Evolutionary conservation across 495 filamentous ascomycete genomes (phyloP).

Genomic region (Patellaria atrata): DNA sequence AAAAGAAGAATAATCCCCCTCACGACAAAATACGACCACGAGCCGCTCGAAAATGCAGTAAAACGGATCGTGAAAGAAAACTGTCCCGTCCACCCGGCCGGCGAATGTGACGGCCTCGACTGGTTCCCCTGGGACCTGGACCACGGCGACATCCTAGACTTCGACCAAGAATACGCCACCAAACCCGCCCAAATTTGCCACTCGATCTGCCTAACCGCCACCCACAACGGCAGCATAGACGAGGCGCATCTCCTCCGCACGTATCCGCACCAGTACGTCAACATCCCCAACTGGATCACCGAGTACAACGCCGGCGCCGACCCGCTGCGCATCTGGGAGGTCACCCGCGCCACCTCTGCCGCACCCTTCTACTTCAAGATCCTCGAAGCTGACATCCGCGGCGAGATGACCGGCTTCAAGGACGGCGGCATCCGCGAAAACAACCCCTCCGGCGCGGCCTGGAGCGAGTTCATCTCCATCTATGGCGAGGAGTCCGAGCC

Average conservation of each 20-base stretch:
- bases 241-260: constrained; percentile 31
- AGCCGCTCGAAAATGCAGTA: constrained; percentile 31
- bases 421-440: constrained; percentile 33
- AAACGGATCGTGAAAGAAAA: constrained; percentile 25
- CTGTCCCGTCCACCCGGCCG: constrained; percentile 21
- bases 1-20: constrained; percentile 25
- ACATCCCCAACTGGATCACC: constrained; percentile 26
- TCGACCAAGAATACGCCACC: constrained; percentile 3
- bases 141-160: constrained; percentile 1
- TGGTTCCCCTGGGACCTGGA: constrained; percentile 26
- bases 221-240: constrained; percentile 25
- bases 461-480: constrained; percentile 26
- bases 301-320: constrained; percentile 31
- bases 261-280: constrained; percentile 27
- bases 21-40: constrained; percentile 30
- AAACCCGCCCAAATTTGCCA: constrained; percentile 14
- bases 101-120: constrained; percentile 25
- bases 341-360: constrained; percentile 38
- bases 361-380: constrained; percentile 38
- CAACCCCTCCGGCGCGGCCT: constrained; percentile 28
- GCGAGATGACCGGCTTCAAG: constrained; percentile 24
- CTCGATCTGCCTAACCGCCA: constrained; percentile 28
- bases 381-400: constrained; percentile 23
- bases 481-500: constrained; percentile 23
- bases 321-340: constrained; percentile 33